These are phyloP conservation scores for Lichenothelia convexa DNA, from an alignment of 495 filamentous ascomycete species.

Conservation along the genomic window DNA sequence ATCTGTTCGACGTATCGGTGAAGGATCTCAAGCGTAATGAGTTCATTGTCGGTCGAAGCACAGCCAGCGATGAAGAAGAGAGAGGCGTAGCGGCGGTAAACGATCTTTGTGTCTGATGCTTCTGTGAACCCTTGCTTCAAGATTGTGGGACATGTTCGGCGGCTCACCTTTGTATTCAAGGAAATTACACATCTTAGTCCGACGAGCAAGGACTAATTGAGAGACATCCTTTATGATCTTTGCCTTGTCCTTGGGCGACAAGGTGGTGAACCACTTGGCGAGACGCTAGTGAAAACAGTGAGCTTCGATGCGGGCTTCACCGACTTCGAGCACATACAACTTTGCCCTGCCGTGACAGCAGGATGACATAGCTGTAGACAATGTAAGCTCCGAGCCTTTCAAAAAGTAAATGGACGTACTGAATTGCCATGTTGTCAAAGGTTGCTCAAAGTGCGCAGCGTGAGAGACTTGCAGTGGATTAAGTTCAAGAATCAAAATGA, in stretches of 20 bases:
- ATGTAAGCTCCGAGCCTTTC: too few relatives aligned
- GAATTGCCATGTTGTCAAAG: too few relatives aligned
- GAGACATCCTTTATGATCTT: conserved; percentile 99
- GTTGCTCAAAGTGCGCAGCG: too few relatives aligned
- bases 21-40: conserved; percentile 95
- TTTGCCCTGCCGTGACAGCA: conserved; percentile 96
- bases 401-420: too few relatives aligned
- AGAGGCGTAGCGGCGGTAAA: conserved; percentile 95
- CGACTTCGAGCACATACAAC: conserved; percentile 62
- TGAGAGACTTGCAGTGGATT: too few relatives aligned
- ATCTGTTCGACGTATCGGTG: conserved; percentile 99
- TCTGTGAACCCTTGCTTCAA: too few relatives aligned
- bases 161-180: conserved; percentile 86
- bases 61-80: conserved; percentile 99
- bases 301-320: conserved; percentile 19
- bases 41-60: conserved; percentile 84
- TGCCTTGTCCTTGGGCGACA: conserved; percentile 95
- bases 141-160: too few relatives aligned
- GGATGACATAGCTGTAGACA: conserved; percentile 90
- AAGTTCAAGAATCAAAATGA: too few relatives aligned
- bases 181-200: conserved; percentile 99
- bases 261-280: conserved; percentile 98
- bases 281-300: conserved; percentile 47
- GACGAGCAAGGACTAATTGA: conserved; percentile 84
- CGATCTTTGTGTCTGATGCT: conserved; percentile 85